Evolutionary conservation across 345 rosid genomes (phyloP).

Genomic region (Crucihimalaya himalaica): DNA sequence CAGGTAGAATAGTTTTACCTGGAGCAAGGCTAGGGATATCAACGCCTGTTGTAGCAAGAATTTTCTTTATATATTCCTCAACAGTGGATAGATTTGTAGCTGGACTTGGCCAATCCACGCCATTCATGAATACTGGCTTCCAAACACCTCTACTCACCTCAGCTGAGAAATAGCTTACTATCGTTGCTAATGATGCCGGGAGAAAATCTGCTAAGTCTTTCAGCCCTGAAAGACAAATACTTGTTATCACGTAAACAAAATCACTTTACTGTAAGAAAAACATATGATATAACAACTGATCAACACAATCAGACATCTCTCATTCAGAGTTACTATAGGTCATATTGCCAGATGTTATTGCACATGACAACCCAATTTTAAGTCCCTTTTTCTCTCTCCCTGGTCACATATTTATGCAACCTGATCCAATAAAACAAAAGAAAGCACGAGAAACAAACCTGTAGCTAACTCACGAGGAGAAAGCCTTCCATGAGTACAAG

Average conservation of each 20-base stretch:
- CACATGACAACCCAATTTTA: not conserved
- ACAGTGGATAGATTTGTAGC: conserved; percentile 85
- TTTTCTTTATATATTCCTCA: conserved; percentile 84
- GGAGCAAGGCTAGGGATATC: conserved; percentile 89
- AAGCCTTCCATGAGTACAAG: conserved; percentile 91
- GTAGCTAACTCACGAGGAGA: conserved; percentile 98
- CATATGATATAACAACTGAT: not conserved
- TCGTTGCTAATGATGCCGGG: conserved; percentile 88
- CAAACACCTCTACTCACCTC: conserved; percentile 94
- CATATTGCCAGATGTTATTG: conserved; percentile 5
- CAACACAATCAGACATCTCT: conserved; percentile 20
- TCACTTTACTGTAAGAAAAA: not conserved
- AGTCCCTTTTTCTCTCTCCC: not conserved
- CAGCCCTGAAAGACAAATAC: conserved; percentile 58
- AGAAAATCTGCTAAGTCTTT: conserved; percentile 96
- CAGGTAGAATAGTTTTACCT: conserved; percentile 49
- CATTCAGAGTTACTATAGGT: not conserved
- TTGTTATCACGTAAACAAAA: conserved; percentile 5
- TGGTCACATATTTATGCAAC: not conserved
- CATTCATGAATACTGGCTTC: conserved; percentile 96
- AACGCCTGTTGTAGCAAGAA: conserved; percentile 87
- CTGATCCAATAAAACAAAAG: not conserved
- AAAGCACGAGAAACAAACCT: conserved; percentile 55
- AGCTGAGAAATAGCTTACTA: conserved; percentile 93
- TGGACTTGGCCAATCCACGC: conserved; percentile 99